phyloP scores from a whole-genome alignment of 139 green algal genomes.

The Chlorella sorokiniana region DNA sequence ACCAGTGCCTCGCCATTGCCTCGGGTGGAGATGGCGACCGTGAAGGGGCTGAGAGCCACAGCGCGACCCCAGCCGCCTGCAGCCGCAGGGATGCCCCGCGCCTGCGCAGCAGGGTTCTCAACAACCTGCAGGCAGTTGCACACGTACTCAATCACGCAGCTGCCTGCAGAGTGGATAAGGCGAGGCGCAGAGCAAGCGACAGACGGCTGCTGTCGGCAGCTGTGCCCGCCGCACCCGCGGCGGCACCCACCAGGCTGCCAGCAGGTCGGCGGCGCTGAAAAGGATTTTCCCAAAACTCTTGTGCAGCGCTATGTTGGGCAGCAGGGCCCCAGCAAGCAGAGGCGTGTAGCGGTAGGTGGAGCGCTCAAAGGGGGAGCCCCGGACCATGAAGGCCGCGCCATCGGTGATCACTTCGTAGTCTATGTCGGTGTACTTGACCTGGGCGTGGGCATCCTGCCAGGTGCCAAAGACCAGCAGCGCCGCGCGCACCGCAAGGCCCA shows the following conservation, averaged over 20 bases:
- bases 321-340: slow-evolving; percentile 81
- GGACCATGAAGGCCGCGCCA: slow-evolving; percentile 50
- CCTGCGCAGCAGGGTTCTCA: slow-evolving; percentile 46
- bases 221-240: background rate
- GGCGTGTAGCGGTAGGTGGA: slow-evolving; percentile 87
- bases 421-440: slow-evolving; percentile 92
- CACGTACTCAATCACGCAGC: no score
- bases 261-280: slow-evolving; percentile 77
- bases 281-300: slow-evolving; percentile 86
- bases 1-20: slow-evolving; percentile 89
- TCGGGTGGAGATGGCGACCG: slow-evolving; percentile 87
- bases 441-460: slow-evolving; percentile 69
- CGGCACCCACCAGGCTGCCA: slow-evolving; percentile 50
- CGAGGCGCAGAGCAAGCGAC: no score
- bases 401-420: slow-evolving; percentile 86
- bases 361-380: slow-evolving; percentile 54
- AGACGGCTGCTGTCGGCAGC: background rate
- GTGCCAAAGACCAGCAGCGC: slow-evolving; percentile 59
- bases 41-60: slow-evolving; percentile 97
- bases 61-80: slow-evolving; percentile 27
- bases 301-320: slow-evolving; percentile 82
- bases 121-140: slow-evolving; percentile 41
- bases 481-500: slow-evolving; percentile 48
- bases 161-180: no score
- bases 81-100: background rate